Evolutionary conservation across 305 asterid species (phyloP), one percentile per base, ranked within the genome.

Genomic region (Caryopteris hybrid): DNA sequence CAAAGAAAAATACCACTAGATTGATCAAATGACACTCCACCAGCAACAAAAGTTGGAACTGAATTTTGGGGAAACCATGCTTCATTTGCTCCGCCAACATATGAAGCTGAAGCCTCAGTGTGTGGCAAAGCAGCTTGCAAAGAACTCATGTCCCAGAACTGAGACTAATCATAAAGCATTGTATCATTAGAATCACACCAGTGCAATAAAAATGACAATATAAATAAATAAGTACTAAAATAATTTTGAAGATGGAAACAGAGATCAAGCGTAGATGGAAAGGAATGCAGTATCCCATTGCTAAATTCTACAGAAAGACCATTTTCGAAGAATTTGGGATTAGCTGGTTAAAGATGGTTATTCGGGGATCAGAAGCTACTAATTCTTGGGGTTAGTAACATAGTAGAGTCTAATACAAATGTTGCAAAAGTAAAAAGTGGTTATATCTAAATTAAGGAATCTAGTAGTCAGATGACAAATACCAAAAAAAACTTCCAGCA

Each of bases 81-180:
- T 55, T 80, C 82, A 75, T 76, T 74, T 55, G 75, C 65, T 59
- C 75, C 89, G 75, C 78, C 82, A 62, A 75, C 67, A 73, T 81
- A 84, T 45, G 92, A 71, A 58, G 83, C 52, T 60, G 89, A 80
- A 51, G 70, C 23, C 70, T 73, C 87, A 68, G 71, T 80, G 79
- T 68, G 75, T 66, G 96, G 96, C 82, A 92, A 65, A 9, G 88
- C 87, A 56, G 80, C 86, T 74, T 84, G 95, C 91, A 90, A 77
- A 45, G 95, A 83, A 79, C 85, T 77, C 88, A 84, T 79, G 75
- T 88, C 86, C 90, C 96, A 88, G 72, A 87, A 83, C 79, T 91
- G 88, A 70, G 84, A 73, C 78, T 76, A 60, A 56, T 56, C 57
- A 69, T 36, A 62, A 20, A 74, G 61, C 65, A 68, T 50, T 27